Evolutionary conservation across 768 basidiomycete genomes (phyloP).

Genomic region (Botryobasidium botryosum): DNA sequence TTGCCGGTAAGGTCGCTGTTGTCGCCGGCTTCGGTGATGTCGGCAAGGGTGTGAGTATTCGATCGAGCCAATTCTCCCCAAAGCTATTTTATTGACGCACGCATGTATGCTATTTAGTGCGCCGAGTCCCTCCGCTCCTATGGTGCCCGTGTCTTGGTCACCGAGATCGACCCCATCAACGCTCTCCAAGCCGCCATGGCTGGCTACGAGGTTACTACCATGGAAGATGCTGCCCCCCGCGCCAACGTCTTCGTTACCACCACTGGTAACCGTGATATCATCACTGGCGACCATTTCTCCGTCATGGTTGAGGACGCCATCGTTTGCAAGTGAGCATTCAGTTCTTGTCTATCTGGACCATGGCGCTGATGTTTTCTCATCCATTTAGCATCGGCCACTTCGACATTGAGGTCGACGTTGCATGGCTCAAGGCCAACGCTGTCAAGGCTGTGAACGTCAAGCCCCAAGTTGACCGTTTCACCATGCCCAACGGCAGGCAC

Average conservation of each 20-base stretch:
- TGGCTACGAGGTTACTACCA: constrained; percentile 95
- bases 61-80: background rate
- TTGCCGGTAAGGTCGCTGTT: constrained; percentile 97
- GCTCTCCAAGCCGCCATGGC: constrained; percentile 99
- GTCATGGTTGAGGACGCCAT: constrained; percentile 98
- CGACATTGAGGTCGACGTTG: constrained; percentile 69
- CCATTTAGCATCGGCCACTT: constrained; percentile 47
- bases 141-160: constrained; percentile 87
- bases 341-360: background rate
- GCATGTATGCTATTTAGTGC: constrained; percentile 63
- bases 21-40: constrained; percentile 99
- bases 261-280: constrained; percentile 97
- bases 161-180: constrained; percentile 99
- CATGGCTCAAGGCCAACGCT: constrained; percentile 94
- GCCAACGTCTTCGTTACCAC: constrained; percentile 93
- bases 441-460: constrained; percentile 75
- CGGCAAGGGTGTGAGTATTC: constrained; percentile 79
- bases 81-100: no score
- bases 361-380: constrained; percentile 7
- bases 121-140: constrained; percentile 96
- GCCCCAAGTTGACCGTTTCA: constrained; percentile 97
- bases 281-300: constrained; percentile 76
- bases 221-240: constrained; percentile 89
- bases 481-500: constrained; percentile 83
- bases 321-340: constrained; percentile 66